These are phyloP conservation scores for Solanum sitiens DNA, from an alignment of 257 asterid genomes.

Conservation along the genomic window DNA sequence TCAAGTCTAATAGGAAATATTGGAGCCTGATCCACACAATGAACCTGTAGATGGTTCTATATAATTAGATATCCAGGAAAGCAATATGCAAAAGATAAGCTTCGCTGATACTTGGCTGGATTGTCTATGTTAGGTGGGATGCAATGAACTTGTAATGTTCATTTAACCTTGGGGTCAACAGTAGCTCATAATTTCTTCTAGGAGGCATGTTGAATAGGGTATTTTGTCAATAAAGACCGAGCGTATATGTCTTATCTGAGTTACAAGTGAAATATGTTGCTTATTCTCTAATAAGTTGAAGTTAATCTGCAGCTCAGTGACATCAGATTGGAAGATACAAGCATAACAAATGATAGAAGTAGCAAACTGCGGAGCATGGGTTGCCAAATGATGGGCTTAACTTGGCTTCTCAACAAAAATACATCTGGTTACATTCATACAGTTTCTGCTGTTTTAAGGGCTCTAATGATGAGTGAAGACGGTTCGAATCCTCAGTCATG, in stretches of 20 bases:
- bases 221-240: not conserved
- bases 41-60: not conserved
- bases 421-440: constrained; percentile 93
- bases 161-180: not conserved
- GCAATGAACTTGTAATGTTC: not conserved
- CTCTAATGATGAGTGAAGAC: constrained; percentile 88
- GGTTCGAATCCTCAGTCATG: constrained; percentile 75
- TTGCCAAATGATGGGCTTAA: constrained; percentile 96
- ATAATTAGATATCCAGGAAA: not conserved
- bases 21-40: not conserved
- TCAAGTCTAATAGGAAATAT: not conserved
- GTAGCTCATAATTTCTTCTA: not conserved
- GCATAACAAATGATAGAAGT: constrained; percentile 28
- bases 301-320: constrained; percentile 33
- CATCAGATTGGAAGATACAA: constrained; percentile 40
- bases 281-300: not conserved
- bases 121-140: not conserved
- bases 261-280: not conserved
- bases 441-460: constrained; percentile 89
- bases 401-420: constrained; percentile 95
- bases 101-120: not conserved
- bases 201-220: not conserved
- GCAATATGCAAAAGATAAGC: not conserved
- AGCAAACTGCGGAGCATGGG: constrained; percentile 55
- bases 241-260: not conserved